phyloP scores from a whole-genome alignment of 257 asterid genomes.

The Pogostemon cablin region DNA sequence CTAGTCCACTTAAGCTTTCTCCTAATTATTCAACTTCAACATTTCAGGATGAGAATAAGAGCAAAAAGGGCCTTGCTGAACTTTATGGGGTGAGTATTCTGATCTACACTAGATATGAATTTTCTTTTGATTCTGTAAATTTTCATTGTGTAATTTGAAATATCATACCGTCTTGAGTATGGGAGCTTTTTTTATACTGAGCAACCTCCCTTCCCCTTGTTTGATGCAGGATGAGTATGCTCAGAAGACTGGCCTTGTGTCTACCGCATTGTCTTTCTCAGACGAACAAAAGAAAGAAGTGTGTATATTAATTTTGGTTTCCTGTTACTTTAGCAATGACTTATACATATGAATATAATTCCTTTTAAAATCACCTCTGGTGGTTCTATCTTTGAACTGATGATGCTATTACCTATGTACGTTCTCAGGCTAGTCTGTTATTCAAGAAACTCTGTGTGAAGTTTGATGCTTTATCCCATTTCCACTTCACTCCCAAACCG shows the following conservation, averaged over 20 bases:
- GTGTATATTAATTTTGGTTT: conserved; percentile 31
- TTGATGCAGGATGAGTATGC: conserved; percentile 85
- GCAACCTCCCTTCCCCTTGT: neutral
- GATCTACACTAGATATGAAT: neutral
- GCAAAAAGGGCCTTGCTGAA: conserved; percentile 92
- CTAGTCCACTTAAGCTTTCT: conserved; percentile 22
- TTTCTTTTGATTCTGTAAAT: conserved; percentile 17
- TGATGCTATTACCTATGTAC: conserved; percentile 19
- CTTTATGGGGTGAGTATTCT: conserved; percentile 77
- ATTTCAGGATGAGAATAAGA: conserved; percentile 90
- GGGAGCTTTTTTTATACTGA: conserved; percentile 13
- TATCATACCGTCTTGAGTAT: conserved; percentile 10
- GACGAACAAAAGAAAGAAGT: conserved; percentile 98
- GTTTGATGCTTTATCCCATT: conserved; percentile 96
- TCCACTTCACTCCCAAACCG: conserved; percentile 97
- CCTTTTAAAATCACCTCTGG: neutral
- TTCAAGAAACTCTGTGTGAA: conserved; percentile 92
- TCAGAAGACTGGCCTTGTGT: conserved; percentile 90
- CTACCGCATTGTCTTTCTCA: conserved; percentile 68
- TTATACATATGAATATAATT: neutral
- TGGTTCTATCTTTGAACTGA: neutral
- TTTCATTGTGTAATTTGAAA: neutral
- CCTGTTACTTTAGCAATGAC: neutral
- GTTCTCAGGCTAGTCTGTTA: conserved; percentile 63
- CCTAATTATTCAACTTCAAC: conserved; percentile 29